Evolutionary conservation across 345 rosid species (phyloP).

Genomic region (Salix caprea): DNA sequence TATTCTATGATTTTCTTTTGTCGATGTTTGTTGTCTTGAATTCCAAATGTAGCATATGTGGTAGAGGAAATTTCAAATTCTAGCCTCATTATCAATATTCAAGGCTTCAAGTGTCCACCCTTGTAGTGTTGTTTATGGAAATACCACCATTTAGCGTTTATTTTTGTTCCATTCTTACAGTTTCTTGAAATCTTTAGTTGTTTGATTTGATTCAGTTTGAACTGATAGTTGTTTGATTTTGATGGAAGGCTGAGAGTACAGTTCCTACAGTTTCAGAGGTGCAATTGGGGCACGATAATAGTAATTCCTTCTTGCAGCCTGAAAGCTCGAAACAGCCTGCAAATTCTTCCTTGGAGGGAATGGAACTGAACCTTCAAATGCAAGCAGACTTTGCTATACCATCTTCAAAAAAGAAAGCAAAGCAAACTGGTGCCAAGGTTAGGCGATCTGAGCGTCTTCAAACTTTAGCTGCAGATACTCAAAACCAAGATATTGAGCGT

Average conservation of each 20-base stretch:
- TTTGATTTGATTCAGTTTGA: conserved; percentile 4
- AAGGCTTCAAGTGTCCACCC: not conserved
- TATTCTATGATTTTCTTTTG: not conserved
- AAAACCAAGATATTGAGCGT: conserved; percentile 19
- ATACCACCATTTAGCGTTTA: not conserved
- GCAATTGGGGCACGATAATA: conserved; percentile 16
- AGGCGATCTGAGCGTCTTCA: conserved; percentile 44
- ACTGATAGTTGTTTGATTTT: conserved; percentile 6
- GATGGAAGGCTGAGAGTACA: conserved; percentile 13
- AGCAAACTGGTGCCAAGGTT: not conserved
- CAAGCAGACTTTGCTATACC: conserved; percentile 2
- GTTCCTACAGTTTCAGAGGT: conserved; percentile 1
- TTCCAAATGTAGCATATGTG: not conserved
- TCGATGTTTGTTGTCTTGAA: not conserved
- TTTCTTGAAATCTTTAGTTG: not conserved
- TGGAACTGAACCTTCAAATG: conserved; percentile 2
- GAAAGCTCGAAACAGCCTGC: not conserved
- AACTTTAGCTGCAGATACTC: conserved; percentile 10
- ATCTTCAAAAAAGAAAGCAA: not conserved
- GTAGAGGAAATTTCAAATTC: not conserved
- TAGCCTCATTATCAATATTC: not conserved
- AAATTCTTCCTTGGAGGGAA: conserved; percentile 10
- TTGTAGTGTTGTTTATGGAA: not conserved
- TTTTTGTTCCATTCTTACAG: not conserved
- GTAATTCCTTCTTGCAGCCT: conserved; percentile 8